Evolutionary conservation across 306 rosid species (phyloP).

Genomic region (Quillaja saponaria): DNA sequence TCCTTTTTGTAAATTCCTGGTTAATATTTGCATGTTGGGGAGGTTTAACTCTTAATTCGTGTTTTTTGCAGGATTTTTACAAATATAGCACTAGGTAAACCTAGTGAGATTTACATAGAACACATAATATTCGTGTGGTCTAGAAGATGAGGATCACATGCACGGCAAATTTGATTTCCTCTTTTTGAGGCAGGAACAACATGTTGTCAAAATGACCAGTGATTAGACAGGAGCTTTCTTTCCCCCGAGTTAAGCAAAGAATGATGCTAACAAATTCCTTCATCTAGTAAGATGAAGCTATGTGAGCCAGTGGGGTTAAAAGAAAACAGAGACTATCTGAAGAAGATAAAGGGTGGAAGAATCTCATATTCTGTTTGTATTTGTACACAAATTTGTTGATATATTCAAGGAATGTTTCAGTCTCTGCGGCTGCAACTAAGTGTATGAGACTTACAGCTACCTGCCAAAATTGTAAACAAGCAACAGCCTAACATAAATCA

Average conservation of each 20-base stretch:
- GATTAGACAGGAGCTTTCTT: slow-evolving; percentile 17
- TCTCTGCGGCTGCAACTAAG: not conserved
- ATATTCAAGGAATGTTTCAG: not conserved
- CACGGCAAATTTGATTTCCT: slow-evolving; percentile 14
- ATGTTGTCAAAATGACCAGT: slow-evolving; percentile 13
- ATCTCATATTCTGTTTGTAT: not conserved
- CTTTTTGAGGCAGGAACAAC: slow-evolving; percentile 14
- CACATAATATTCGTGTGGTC: slow-evolving; percentile 8
- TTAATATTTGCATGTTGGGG: not conserved
- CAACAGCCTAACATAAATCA: not conserved
- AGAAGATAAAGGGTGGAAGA: not conserved
- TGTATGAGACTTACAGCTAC: not conserved
- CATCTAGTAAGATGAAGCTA: slow-evolving; percentile 12
- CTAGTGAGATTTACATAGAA: not conserved
- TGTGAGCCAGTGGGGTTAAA: slow-evolving; percentile 13
- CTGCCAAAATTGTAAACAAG: not conserved
- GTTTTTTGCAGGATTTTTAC: slow-evolving; percentile 28
- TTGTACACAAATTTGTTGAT: slow-evolving; percentile 14
- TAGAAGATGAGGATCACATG: slow-evolving; percentile 23
- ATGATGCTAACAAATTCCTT: slow-evolving; percentile 18
- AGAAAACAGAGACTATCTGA: not conserved
- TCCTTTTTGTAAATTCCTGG: not conserved
- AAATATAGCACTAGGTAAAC: slow-evolving; percentile 7
- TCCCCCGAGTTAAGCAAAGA: slow-evolving; percentile 8
- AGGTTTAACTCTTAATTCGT: not conserved